These are phyloP conservation scores for Amanita thiersii DNA, from an alignment of 768 basidiomycete genomes.

Conservation along the genomic window DNA sequence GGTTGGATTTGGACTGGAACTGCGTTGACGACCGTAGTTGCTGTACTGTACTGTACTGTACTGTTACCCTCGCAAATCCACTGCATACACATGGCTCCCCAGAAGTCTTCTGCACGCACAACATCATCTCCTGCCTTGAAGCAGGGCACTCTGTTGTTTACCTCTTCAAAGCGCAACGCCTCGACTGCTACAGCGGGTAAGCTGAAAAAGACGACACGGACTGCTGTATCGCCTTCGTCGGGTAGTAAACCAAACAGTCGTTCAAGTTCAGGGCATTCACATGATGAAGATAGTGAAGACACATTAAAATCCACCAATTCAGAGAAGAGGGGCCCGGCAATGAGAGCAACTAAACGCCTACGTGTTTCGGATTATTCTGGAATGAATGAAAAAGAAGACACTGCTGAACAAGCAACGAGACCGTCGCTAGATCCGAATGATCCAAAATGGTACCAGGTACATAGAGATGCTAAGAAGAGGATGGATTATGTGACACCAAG, in stretches of 20 bases:
- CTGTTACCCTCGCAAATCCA: no score
- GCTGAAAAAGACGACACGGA: slow-evolving; percentile 12
- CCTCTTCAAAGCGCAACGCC: slow-evolving; percentile 36
- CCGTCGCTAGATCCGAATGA: slow-evolving; percentile 41
- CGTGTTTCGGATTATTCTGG: slow-evolving; percentile 1
- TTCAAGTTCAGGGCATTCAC: background rate
- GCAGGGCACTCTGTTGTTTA: slow-evolving; percentile 38
- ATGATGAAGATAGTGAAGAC: background rate
- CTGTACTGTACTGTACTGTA: no score
- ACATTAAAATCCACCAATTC: background rate
- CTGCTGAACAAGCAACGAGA: slow-evolving; percentile 13
- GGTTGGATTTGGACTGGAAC: no score
- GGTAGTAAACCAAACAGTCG: slow-evolving; percentile 10
- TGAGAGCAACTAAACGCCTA: slow-evolving; percentile 2
- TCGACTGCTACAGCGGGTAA: slow-evolving; percentile 19
- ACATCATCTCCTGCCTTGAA: slow-evolving; percentile 20
- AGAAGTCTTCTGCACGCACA: background rate
- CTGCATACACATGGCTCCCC: slow-evolving; percentile 3
- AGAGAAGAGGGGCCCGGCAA: background rate
- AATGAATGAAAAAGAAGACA: slow-evolving; percentile 12
- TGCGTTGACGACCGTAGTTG: no score
- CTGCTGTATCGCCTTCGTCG: slow-evolving; percentile 7
- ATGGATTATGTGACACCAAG: slow-evolving; percentile 54
- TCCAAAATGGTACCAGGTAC: slow-evolving; percentile 42
- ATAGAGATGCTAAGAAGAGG: slow-evolving; percentile 35